Evolutionary conservation across 169 alveolate species (phyloP).

Genomic region (Cryptosporidium ubiquitum): DNA sequence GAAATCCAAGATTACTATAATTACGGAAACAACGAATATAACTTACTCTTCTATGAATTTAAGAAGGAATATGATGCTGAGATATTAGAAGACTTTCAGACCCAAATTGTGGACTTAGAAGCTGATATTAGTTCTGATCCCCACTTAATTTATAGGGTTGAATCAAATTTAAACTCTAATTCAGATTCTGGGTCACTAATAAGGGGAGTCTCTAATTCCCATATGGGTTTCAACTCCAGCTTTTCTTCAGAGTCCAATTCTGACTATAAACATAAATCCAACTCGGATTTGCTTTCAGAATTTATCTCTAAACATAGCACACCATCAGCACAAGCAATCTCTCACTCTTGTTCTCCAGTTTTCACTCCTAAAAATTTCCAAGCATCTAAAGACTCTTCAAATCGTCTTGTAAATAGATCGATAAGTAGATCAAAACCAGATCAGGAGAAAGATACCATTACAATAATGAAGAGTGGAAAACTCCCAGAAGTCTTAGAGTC

Average conservation of each 20-base stretch:
- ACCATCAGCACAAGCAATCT: not conserved
- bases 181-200: not conserved
- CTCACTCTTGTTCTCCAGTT: not conserved
- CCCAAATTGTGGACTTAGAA: not conserved
- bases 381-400: not conserved
- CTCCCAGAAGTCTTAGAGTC: not conserved
- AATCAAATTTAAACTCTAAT: not conserved
- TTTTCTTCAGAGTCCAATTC: not conserved
- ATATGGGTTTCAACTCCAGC: not conserved
- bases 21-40: not conserved
- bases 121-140: not conserved
- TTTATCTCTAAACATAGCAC: not conserved
- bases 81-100: not conserved
- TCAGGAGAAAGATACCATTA: not conserved
- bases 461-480: not conserved
- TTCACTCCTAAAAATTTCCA: not conserved
- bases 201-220: not conserved
- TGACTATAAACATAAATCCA: not conserved
- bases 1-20: constrained; percentile 1
- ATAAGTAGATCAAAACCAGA: not conserved
- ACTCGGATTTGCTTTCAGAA: not conserved
- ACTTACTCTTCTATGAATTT: not conserved
- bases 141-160: not conserved
- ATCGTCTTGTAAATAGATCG: constrained; percentile 14
- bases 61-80: not conserved